Percentiles rank a stretch among this genome's conserved stretches.
These are phyloP conservation scores for Suhomyces tanzawaensis DNA, from an alignment of 805 yeast species.

Conservation along the genomic window DNA sequence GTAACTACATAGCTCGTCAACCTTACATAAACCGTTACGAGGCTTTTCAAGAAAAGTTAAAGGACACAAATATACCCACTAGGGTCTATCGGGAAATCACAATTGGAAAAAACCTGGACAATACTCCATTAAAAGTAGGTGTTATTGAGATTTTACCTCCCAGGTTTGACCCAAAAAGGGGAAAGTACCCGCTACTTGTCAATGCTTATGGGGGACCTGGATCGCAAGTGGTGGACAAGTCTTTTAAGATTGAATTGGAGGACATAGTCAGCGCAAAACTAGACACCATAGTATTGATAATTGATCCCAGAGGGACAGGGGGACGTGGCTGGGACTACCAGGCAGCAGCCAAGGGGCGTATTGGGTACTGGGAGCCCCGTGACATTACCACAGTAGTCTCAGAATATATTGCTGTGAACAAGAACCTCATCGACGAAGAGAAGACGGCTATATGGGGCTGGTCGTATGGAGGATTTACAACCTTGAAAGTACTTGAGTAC, in stretches of 20 bases:
- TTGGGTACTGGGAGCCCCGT: slow-evolving; percentile 77
- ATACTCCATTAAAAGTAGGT: slow-evolving; percentile 35
- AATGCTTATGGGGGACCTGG: slow-evolving; percentile 84
- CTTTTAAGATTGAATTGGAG: slow-evolving; percentile 52
- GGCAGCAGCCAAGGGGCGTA: slow-evolving; percentile 51
- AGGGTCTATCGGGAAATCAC: slow-evolving; percentile 35
- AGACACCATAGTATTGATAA: slow-evolving; percentile 59
- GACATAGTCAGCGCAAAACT: slow-evolving; percentile 56
- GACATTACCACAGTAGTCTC: slow-evolving; percentile 57
- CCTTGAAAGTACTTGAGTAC: slow-evolving; percentile 81
- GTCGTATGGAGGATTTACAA: slow-evolving; percentile 96
- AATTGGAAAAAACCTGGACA: slow-evolving; percentile 31
- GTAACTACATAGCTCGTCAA: slow-evolving; percentile 9
- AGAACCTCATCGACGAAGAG: slow-evolving; percentile 50
- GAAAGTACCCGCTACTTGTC: slow-evolving; percentile 62
- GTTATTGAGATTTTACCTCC: slow-evolving; percentile 64
- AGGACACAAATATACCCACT: slow-evolving; percentile 49
- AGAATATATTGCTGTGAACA: slow-evolving; percentile 44
- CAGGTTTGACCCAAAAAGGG: slow-evolving; percentile 39
- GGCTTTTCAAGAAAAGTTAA: slow-evolving; percentile 16
- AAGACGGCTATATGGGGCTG: slow-evolving; percentile 94
- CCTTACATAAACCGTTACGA: slow-evolving; percentile 19
- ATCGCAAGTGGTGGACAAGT: slow-evolving; percentile 52
- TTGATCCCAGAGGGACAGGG: slow-evolving; percentile 86
- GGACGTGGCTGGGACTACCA: slow-evolving; percentile 68